phyloP scores from a whole-genome alignment of 164 flowering plant genomes.

The Cinnamomum micranthum region DNA sequence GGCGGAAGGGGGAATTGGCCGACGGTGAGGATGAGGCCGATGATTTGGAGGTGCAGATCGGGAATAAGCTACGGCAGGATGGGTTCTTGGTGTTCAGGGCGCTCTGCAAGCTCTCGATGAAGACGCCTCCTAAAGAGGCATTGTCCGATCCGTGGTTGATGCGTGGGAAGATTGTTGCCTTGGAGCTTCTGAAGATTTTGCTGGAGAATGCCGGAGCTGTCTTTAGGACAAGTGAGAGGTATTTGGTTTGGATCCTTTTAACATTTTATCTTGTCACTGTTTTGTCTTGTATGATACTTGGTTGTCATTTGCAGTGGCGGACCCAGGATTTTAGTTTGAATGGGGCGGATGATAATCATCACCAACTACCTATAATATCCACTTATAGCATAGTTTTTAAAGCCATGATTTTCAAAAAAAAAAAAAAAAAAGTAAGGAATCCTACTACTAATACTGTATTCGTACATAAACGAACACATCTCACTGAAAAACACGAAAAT shows the following conservation, averaged over 20 bases:
- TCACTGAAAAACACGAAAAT: no score
- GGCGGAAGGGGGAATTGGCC: conserved; percentile 94
- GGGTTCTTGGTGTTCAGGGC: conserved; percentile 98
- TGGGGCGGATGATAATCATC: no score
- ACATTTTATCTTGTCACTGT: no score
- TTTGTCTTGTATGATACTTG: no score
- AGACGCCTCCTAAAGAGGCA: conserved; percentile 97
- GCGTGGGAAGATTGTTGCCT: conserved; percentile 97
- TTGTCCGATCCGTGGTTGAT: conserved; percentile 83
- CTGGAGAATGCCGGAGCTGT: conserved; percentile 99
- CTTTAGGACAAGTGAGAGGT: conserved; percentile 98
- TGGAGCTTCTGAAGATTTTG: conserved; percentile 95
- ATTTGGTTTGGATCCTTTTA: conserved; percentile 6
- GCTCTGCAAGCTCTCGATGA: conserved; percentile 96
- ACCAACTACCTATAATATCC: no score
- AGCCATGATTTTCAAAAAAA: no score
- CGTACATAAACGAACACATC: no score
- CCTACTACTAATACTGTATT: no score
- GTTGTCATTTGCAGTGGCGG: no score
- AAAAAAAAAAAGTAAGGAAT: no score
- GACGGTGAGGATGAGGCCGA: conserved; percentile 95
- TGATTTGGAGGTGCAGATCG: conserved; percentile 96
- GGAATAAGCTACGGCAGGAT: conserved; percentile 93
- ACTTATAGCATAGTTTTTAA: no score
- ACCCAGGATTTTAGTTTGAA: no score